These are phyloP conservation scores for Chamaecyparis obtusa DNA, from an alignment of 75 land plant species.

Conservation along the genomic window DNA sequence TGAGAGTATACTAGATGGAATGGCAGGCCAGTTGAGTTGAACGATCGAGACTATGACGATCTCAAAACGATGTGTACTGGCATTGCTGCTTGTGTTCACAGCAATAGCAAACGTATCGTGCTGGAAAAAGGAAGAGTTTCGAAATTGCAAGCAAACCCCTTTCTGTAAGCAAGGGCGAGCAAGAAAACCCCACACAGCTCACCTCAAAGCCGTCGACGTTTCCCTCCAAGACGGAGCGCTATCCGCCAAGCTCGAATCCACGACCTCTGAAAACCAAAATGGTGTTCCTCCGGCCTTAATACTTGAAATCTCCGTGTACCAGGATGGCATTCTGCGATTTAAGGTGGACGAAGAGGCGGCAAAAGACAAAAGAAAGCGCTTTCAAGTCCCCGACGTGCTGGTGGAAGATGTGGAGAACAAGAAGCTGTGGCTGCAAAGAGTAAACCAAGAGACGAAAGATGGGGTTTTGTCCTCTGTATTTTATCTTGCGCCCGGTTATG, in stretches of 20 bases:
- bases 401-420: constrained; percentile 44
- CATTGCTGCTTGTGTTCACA: neutral
- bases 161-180: constrained; percentile 93
- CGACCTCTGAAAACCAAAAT: neutral
- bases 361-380: constrained; percentile 47
- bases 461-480: constrained; percentile 40
- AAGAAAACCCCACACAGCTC: constrained; percentile 32
- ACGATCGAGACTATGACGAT: neutral
- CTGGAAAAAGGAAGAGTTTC: constrained; percentile 95
- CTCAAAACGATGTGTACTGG: neutral
- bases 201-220: constrained; percentile 41
- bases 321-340: constrained; percentile 64
- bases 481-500: constrained; percentile 56
- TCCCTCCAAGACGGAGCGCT: constrained; percentile 67
- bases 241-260: constrained; percentile 50
- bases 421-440: constrained; percentile 59
- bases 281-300: constrained; percentile 33
- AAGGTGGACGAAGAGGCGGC: constrained; percentile 62
- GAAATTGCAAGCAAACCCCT: constrained; percentile 86
- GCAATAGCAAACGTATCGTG: constrained; percentile 16
- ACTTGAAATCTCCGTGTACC: constrained; percentile 61
- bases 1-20: neutral
- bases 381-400: constrained; percentile 84
- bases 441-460: constrained; percentile 17
- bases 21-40: neutral